phyloP scores from a whole-genome alignment of 257 asterid species.

The Plantago major region DNA sequence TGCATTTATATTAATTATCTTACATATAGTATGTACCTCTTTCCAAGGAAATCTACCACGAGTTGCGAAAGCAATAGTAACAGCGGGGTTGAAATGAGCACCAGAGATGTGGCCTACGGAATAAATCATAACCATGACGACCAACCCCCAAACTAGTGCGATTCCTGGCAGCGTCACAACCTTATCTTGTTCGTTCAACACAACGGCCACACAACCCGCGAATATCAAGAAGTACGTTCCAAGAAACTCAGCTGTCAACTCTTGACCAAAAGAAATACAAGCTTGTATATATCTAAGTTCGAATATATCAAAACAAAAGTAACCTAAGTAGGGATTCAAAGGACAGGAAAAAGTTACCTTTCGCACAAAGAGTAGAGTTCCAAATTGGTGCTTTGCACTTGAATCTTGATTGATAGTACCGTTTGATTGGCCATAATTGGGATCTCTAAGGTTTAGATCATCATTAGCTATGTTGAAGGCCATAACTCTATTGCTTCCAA shows the following conservation, averaged over 20 bases:
- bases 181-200: constrained; percentile 20
- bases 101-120: constrained; percentile 46
- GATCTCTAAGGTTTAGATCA: background rate
- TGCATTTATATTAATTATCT: too few species aligned
- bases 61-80: constrained; percentile 42
- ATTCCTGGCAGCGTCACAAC: constrained; percentile 29
- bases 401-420: background rate
- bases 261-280: background rate
- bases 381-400: background rate
- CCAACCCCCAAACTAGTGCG: constrained; percentile 34
- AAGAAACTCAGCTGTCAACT: constrained; percentile 31
- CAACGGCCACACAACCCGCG: constrained; percentile 27
- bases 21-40: constrained; percentile 23
- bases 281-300: background rate
- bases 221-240: constrained; percentile 34
- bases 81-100: constrained; percentile 52
- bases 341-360: constrained; percentile 3
- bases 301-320: background rate
- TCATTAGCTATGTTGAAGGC: background rate
- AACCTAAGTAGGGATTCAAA: background rate
- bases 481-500: constrained; percentile 1
- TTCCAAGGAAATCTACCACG: constrained; percentile 38
- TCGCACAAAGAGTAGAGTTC: constrained; percentile 7
- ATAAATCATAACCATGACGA: constrained; percentile 32
- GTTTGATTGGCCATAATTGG: background rate